Base-by-base conservation (phyloP, 306 rosid genomes). In the Canavalia ensiformis region DNA sequence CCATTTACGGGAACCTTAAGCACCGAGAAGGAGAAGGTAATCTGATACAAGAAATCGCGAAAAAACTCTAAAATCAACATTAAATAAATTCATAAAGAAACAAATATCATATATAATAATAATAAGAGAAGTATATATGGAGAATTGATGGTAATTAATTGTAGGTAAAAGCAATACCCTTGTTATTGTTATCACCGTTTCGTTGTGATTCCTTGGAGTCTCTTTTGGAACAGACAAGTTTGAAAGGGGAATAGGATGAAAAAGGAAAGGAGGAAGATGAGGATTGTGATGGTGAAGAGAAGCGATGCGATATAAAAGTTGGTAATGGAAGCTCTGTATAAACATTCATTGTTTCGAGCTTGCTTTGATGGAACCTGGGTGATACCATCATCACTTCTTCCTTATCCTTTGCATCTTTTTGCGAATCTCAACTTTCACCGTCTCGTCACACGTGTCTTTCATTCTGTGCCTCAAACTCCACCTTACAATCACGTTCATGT, bases 301-400 rank as follows among this genome's bases (percentile, higher is more conserved):
- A 81, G 39, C 58, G 71, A 70, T 63, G 90, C 2, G 91, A 84
- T 41, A 51, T 7, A 12, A 84, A 49, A 84, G 5, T 31, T 52
- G 75, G 69, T 33, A 35, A 31, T 51, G 86, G 87, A 74, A 87
- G 18, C 47, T 90, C 84, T 56, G 78, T 60, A 33, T 89, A 89
- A 89, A 87, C 74, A 74, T 89, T 87, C 94, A 94, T 90, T 75
- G 64, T 45, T 47, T 30, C 2, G 8, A 60, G 52, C 33, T 63
- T 18, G 39, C 9, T 56, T 41, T 60, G 71, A 42, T 31, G 59
- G 52, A 77, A 47, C 49, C 4, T 8, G 11, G 29, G 34, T 11
- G 2, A 10, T 46, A 2, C 41, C 41, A 1, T 68, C 65, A 7
- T 49, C 52, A 63, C 44, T 8, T 35, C 13, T 56, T 74, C 33